Conservation (phyloP, 495 filamentous ascomycete species). For the Tuber borchii region DNA sequence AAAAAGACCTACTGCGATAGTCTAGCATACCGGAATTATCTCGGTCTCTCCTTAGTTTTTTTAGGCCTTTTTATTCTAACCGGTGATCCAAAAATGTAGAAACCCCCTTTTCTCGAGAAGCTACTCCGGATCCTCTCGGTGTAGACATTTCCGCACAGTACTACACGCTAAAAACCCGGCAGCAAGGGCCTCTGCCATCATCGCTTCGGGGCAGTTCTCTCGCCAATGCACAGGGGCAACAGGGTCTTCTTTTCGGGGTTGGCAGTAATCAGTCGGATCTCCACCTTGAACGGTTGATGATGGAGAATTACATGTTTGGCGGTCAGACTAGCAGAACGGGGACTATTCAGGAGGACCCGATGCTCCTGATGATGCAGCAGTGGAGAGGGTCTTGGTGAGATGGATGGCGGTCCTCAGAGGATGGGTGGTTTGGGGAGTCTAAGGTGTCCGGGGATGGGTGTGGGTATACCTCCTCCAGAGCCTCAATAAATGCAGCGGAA, state of each 20-base stretch:
- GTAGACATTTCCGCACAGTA: conserved; percentile 64
- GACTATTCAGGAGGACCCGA: conserved; percentile 32
- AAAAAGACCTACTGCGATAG: background rate
- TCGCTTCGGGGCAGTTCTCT: background rate
- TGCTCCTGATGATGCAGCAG: conserved; percentile 39
- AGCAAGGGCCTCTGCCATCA: conserved; percentile 5
- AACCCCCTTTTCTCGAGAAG: conserved; percentile 13
- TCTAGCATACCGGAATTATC: background rate
- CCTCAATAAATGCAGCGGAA: conserved; percentile 19
- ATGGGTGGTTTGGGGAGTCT: conserved; percentile 25
- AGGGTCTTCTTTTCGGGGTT: background rate
- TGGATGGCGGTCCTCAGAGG: too few species aligned
- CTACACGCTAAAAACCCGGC: conserved; percentile 44
- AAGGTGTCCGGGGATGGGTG: conserved; percentile 32
- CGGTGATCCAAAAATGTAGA: background rate
- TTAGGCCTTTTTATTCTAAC: conserved; percentile 6
- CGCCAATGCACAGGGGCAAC: background rate
- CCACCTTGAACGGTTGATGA: conserved; percentile 23
- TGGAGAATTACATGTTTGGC: conserved; percentile 23
- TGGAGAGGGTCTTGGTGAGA: conserved; percentile 25
- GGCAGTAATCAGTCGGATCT: conserved; percentile 14
- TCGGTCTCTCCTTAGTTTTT: background rate
- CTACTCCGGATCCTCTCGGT: conserved; percentile 59
- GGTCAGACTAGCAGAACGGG: conserved; percentile 7
- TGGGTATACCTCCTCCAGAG: conserved; percentile 24